phyloP scores from a whole-genome alignment of 352 stramenopile species.

The Bremia lactucae region DNA sequence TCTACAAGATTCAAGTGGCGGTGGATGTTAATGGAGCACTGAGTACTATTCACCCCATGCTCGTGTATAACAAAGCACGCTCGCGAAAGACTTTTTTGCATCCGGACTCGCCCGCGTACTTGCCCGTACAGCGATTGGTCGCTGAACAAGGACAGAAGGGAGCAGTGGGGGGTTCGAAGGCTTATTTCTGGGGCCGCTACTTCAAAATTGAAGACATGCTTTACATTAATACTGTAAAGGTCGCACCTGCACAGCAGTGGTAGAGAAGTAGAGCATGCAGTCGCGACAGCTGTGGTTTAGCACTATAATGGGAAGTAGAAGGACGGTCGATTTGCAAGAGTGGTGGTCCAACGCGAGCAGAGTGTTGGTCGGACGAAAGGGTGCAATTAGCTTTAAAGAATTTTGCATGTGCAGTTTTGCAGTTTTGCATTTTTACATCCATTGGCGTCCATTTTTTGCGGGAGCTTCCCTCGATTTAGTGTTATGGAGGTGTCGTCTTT shows the following conservation, averaged over 20 bases:
- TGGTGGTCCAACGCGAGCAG: slow-evolving; percentile 6
- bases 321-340: no score
- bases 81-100: slow-evolving; percentile 83
- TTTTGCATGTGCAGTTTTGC: no score
- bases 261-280: background rate
- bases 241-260: slow-evolving; percentile 69
- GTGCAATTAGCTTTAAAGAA: no score
- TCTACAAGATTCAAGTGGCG: slow-evolving; percentile 87
- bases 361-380: no score
- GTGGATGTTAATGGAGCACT: slow-evolving; percentile 46
- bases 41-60: slow-evolving; percentile 70
- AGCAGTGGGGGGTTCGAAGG: slow-evolving; percentile 65
- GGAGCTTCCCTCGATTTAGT: no score
- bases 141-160: slow-evolving; percentile 41
- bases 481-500: no score
- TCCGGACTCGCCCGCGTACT: slow-evolving; percentile 66
- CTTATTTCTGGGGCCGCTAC: slow-evolving; percentile 83
- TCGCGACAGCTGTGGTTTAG: slow-evolving; percentile 9
- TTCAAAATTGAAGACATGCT: slow-evolving; percentile 76
- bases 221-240: slow-evolving; percentile 79
- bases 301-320: no score
- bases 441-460: slow-evolving; percentile 7
- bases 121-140: slow-evolving; percentile 54
- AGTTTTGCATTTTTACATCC: no score
- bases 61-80: slow-evolving; percentile 84